Base-by-base conservation (phyloP, 2,329 filamentous ascomycete genomes). In the Fusarium sp. region DNA sequence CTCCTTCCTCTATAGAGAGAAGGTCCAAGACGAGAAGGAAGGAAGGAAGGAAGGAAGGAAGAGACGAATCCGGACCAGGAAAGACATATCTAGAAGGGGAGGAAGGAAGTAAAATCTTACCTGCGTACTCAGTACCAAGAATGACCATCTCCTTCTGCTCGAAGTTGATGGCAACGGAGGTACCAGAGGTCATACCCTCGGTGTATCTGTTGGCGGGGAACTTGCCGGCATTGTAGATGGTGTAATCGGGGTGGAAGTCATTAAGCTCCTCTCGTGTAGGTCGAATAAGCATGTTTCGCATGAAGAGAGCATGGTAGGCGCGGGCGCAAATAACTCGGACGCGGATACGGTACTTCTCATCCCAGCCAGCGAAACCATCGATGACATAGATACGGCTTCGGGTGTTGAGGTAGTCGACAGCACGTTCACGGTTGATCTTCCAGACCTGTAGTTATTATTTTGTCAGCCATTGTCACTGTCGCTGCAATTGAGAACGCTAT, bases 81-180 rank as follows among this genome's bases (percentile, higher is more conserved):
- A 26, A 9, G 9, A 23, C 38, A 40, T 19, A 40, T 40, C 38
- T 40, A 9, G 6, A 40, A 40, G 19, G 24, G 24, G 9, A 26
- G 19, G 12, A 23, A 23, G 38, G 38, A 23, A 40, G 38, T 40
- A 40, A 23, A 40, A 40, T 23, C 74, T 79, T 75, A 76, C 95
- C 95, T 58, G 96, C 96, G 78, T 99, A 99, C 85, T 99, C 96
- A 34, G 96, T 99, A 80, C 96, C 96, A 58, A 99, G 90, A 79
- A 99, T 99, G 73, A 99, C 96, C 96, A 99, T 99, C 88, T 99
- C 96, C 90, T 97, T 97, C 78, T 97, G 94, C 78, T 91, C 92
- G 76, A 99, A 99, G 89, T 99, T 99, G 86, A 99, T 96, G 73
- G 96, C 91, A 51, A 99, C 95, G 10, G 96, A 99, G 51, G 96